Base-by-base conservation (phyloP, 2,329 filamentous ascomycete genomes). In the Fusarium sp. region DNA sequence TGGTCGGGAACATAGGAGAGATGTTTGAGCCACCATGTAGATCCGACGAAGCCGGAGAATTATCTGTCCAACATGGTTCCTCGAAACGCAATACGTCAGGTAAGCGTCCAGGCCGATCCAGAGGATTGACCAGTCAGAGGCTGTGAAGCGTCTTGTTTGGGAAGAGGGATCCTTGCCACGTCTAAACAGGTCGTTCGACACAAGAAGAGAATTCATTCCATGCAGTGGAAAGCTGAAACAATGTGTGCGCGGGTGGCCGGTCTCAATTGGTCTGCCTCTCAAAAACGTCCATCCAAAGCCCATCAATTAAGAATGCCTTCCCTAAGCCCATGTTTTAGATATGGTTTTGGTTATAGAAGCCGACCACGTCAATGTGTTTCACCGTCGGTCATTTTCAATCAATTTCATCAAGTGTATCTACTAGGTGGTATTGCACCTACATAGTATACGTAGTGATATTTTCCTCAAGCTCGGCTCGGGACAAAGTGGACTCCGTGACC, bases 71-170 rank as follows among this genome's bases (percentile, higher is more conserved):
- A 31, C 25, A 28, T 56, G 24, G 47, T 19, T 47, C 47, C 32
- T 57, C 44, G 49, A 42, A 22, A 68, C 57, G 39, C 55, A 46
- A 69, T 70, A 60, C 54, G 67, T 60, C 51, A 22, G 50, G 50
- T 32, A 38, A 36, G 35, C 39, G 39, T 63, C 53, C 48, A 40
- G 51, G 58, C 58, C 51, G 58, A 42, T 19, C 40, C 47, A 49
- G 29, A 35, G 28, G 32, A 36, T 50, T 32, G 35, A 50, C 69
- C 69, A 71, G 60, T 71, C 32, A 68, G 65, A 65, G 46, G 52
- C 56, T 43, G 36, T 48, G 46, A 41, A 61, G 34, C 50, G 10
- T 56, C 59, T 64, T 53, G 7, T 59, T 65, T 55, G 41, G 52
- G 54, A 55, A 61, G 53, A 58, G 15, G 40, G 31, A 15, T 24